Evolutionary conservation across 345 rosid genomes (phyloP).

Genomic region (Boechera retrofracta): DNA sequence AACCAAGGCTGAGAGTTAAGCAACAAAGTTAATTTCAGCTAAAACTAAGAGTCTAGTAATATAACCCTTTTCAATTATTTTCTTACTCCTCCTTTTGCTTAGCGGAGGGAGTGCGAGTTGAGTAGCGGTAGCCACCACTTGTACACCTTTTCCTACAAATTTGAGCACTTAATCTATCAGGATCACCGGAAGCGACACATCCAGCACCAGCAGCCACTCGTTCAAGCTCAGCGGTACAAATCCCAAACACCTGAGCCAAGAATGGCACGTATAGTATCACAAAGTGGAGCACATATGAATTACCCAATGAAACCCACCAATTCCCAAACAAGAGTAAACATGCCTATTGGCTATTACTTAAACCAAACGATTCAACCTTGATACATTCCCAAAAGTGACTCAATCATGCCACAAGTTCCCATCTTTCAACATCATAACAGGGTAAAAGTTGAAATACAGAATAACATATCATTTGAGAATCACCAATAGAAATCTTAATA

Average conservation of each 20-base stretch:
- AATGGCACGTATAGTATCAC: slow-evolving; percentile 86
- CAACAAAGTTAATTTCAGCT: slow-evolving; percentile 32
- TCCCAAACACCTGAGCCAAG: slow-evolving; percentile 80
- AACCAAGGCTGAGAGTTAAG: neutral
- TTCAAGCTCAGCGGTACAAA: slow-evolving; percentile 81
- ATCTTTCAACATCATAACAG: neutral
- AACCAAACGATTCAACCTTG: neutral
- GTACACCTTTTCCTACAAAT: slow-evolving; percentile 73
- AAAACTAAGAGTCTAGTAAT: slow-evolving; percentile 18
- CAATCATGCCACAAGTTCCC: slow-evolving; percentile 8
- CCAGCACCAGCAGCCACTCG: slow-evolving; percentile 90
- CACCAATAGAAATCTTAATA: neutral
- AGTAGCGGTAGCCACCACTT: slow-evolving; percentile 41
- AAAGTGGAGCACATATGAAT: slow-evolving; percentile 80
- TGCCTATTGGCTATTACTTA: slow-evolving; percentile 1
- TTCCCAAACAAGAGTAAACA: neutral
- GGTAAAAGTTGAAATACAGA: neutral
- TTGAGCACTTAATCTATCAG: slow-evolving; percentile 85
- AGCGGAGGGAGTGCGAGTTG: slow-evolving; percentile 35
- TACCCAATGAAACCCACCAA: neutral
- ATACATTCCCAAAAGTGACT: slow-evolving; percentile 4
- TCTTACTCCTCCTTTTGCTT: slow-evolving; percentile 59
- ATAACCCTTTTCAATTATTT: slow-evolving; percentile 7
- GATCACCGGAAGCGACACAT: slow-evolving; percentile 78
- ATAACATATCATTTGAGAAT: neutral